These are phyloP conservation scores for Yamadazyma kitorensis DNA, from an alignment of 805 yeast species.

Conservation along the genomic window DNA sequence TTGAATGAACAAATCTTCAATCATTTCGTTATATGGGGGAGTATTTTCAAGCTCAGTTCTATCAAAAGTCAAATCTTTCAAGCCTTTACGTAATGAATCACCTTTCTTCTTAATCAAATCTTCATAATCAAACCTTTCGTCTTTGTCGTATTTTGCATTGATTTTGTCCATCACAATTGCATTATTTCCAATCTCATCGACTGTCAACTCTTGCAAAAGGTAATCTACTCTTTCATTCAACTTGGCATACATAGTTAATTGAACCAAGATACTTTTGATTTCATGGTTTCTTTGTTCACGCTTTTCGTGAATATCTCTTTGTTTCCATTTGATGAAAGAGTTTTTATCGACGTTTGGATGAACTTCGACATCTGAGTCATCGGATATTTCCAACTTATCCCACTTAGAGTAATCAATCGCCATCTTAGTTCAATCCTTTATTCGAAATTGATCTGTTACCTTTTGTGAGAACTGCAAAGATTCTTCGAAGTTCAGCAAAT, in stretches of 20 bases:
- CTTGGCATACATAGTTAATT: constrained; percentile 75
- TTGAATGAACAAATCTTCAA: constrained; percentile 83
- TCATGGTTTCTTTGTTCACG: constrained; percentile 78
- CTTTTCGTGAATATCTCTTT: constrained; percentile 93
- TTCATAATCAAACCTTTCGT: constrained; percentile 53
- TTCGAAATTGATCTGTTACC: too few species aligned
- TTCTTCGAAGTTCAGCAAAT: too few species aligned
- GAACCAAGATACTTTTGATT: constrained; percentile 71
- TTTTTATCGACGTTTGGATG: constrained; percentile 96
- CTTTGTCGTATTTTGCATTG: constrained; percentile 51
- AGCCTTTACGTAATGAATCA: constrained; percentile 45
- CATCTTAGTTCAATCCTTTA: too few species aligned
- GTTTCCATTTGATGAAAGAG: constrained; percentile 94
- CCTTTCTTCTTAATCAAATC: constrained; percentile 32
- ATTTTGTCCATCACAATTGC: constrained; percentile 38
- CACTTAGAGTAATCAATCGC: constrained; percentile 94
- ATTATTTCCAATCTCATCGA: constrained; percentile 34
- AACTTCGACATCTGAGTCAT: constrained; percentile 95
- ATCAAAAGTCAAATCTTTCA: constrained; percentile 35
- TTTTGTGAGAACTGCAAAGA: too few species aligned
- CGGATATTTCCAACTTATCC: constrained; percentile 95
- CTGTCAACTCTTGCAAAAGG: constrained; percentile 45
- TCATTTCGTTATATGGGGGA: constrained; percentile 85
- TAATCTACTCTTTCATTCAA: constrained; percentile 71
- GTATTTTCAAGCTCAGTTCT: constrained; percentile 38